Evolutionary conservation across 2,329 filamentous ascomycete genomes (phyloP).

Genomic region (Clathrospora elynae): DNA sequence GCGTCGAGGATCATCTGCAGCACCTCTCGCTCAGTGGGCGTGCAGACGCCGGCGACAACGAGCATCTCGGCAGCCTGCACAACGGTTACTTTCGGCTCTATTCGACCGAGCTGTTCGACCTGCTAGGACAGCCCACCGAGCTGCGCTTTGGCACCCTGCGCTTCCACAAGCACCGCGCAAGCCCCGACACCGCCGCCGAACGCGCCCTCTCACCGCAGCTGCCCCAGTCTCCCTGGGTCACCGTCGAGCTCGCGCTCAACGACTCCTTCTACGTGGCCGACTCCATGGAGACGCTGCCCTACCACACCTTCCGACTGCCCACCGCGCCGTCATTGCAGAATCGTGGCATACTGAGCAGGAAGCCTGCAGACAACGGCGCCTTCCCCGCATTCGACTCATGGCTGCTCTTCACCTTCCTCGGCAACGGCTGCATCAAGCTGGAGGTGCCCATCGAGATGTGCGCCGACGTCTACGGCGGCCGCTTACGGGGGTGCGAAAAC

Average conservation of each 20-base stretch:
- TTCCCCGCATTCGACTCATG: constrained; percentile 46
- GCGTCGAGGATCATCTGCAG: constrained; percentile 40
- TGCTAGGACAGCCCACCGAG: constrained; percentile 43
- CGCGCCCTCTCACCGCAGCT: background rate
- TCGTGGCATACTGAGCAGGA: constrained; percentile 41
- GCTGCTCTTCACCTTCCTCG: constrained; percentile 47
- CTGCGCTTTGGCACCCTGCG: constrained; percentile 45
- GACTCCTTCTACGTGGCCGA: constrained; percentile 44
- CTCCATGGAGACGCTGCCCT: constrained; percentile 44
- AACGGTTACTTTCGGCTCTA: constrained; percentile 46
- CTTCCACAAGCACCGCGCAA: constrained; percentile 32
- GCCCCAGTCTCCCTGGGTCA: constrained; percentile 18
- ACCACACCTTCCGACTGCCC: constrained; percentile 42
- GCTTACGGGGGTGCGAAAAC: constrained; percentile 38
- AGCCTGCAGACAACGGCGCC: constrained; percentile 34
- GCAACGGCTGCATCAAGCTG: constrained; percentile 43
- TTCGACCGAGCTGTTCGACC: constrained; percentile 44
- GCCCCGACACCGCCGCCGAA: background rate
- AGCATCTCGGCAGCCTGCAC: constrained; percentile 33
- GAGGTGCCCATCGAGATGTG: constrained; percentile 47
- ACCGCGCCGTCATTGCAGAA: constrained; percentile 40
- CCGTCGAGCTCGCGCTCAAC: constrained; percentile 42
- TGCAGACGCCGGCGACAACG: constrained; percentile 6
- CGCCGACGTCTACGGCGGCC: constrained; percentile 42
- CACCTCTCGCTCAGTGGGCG: constrained; percentile 12